Conservation (phyloP, 352 stramenopile genomes). For the Thraustochytrium sp. region DNA sequence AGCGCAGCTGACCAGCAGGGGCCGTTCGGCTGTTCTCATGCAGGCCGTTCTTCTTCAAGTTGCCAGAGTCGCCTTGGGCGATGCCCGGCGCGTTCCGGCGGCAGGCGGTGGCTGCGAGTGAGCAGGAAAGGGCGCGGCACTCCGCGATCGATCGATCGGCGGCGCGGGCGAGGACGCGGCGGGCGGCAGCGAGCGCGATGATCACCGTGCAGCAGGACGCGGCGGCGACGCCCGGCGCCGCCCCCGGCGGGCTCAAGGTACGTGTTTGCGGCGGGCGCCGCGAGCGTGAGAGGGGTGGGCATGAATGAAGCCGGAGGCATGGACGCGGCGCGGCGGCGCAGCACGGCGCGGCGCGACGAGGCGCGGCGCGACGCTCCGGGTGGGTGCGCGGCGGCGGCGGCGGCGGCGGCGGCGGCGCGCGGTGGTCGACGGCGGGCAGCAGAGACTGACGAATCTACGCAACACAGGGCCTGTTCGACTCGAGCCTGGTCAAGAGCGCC, state of each 20-base stretch:
- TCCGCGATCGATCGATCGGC: too few relatives aligned
- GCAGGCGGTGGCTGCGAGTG: too few relatives aligned
- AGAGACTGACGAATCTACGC: background rate
- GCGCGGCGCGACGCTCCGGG: too few relatives aligned
- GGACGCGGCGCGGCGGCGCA: background rate
- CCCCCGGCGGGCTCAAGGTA: background rate
- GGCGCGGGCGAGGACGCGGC: too few relatives aligned
- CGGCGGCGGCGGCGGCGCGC: background rate
- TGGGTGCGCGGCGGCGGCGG: too few relatives aligned
- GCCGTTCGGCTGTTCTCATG: too few relatives aligned
- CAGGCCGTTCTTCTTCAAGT: too few relatives aligned
- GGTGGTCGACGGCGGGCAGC: background rate
- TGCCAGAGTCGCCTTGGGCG: too few relatives aligned
- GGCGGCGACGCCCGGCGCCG: background rate
- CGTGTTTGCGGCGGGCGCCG: background rate
- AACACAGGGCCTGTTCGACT: background rate
- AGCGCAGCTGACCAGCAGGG: too few relatives aligned
- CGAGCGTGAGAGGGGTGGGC: background rate
- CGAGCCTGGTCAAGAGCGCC: background rate
- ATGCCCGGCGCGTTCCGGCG: too few relatives aligned
- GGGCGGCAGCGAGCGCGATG: background rate
- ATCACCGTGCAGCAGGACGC: background rate
- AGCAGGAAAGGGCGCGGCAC: too few relatives aligned
- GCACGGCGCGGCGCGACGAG: too few relatives aligned
- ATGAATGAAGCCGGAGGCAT: background rate